phyloP scores from a whole-genome alignment of 305 asterid species.

The Ilex paraguariensis region DNA sequence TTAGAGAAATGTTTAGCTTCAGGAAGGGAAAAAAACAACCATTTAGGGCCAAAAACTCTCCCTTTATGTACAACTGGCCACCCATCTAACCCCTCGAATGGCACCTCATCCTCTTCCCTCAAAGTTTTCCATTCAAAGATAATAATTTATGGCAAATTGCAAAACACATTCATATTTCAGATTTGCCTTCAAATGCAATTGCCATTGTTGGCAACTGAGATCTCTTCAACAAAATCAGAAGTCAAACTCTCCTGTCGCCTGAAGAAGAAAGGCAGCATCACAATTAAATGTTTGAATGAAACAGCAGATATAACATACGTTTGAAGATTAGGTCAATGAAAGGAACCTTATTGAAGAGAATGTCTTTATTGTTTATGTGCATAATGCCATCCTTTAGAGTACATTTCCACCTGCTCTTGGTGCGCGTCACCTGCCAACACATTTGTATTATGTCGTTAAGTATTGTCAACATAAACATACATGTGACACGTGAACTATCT shows the following conservation, averaged over 20 bases:
- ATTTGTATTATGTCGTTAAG: neutral
- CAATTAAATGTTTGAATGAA: too few species aligned
- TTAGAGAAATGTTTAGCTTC: conserved; percentile 7
- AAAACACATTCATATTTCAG: conserved; percentile 16
- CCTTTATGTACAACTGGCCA: conserved; percentile 24
- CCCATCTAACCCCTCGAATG: conserved; percentile 11
- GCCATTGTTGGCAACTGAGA: conserved; percentile 7
- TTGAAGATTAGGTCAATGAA: too few species aligned
- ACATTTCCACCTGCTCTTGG: conserved; percentile 99
- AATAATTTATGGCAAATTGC: conserved; percentile 21
- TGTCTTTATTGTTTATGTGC: conserved; percentile 94
- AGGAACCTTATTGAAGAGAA: conserved; percentile 78
- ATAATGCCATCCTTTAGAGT: conserved; percentile 89
- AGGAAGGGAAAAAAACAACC: neutral
- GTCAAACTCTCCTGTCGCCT: conserved; percentile 91
- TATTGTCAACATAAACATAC: neutral
- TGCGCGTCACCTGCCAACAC: conserved; percentile 72
- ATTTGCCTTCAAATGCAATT: conserved; percentile 18
- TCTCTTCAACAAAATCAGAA: conserved; percentile 46
- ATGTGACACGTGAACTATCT: neutral
- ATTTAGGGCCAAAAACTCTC: conserved; percentile 8
- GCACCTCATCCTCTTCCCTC: conserved; percentile 16
- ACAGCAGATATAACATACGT: too few species aligned
- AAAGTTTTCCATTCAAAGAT: conserved; percentile 18
- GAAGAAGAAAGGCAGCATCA: conserved; percentile 11